A percentile compares a stretch with the other conserved stretches of the same genome.
phyloP scores from a whole-genome alignment of 2,329 filamentous ascomycete species.

The Aspergillaceae sp. region DNA sequence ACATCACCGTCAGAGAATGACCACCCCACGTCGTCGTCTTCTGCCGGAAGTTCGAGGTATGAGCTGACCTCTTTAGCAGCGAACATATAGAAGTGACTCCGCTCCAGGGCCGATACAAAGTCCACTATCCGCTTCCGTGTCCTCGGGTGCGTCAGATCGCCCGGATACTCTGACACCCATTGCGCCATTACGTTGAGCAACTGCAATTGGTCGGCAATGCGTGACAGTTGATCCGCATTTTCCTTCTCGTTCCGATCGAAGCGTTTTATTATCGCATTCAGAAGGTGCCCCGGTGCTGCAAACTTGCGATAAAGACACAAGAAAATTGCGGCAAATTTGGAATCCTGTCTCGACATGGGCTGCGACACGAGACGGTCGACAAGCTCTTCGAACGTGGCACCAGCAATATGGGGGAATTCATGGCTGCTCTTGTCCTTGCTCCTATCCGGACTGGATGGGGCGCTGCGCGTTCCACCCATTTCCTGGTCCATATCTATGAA shows the following conservation, averaged over 20 bases:
- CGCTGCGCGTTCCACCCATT: slow-evolving; percentile 22
- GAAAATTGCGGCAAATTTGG: slow-evolving; percentile 81
- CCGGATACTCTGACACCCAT: slow-evolving; percentile 85
- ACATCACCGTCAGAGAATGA: slow-evolving; percentile 66
- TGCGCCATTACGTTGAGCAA: slow-evolving; percentile 76
- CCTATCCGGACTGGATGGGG: slow-evolving; percentile 20
- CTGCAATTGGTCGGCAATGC: slow-evolving; percentile 71
- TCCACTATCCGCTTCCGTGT: slow-evolving; percentile 64
- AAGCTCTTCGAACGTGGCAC: slow-evolving; percentile 53
- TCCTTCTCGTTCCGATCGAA: slow-evolving; percentile 67
- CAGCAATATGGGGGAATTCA: slow-evolving; percentile 26
- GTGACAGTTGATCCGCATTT: slow-evolving; percentile 63
- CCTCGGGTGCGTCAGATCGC: slow-evolving; percentile 75
- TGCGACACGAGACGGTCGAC: slow-evolving; percentile 80
- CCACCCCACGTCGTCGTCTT: slow-evolving; percentile 92
- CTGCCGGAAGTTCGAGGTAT: slow-evolving; percentile 65
- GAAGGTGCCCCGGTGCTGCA: slow-evolving; percentile 67
- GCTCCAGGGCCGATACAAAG: slow-evolving; percentile 67
- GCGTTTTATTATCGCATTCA: slow-evolving; percentile 57
- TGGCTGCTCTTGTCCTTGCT: slow-evolving; percentile 27
- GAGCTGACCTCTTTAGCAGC: slow-evolving; percentile 76
- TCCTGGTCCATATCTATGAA: slow-evolving; percentile 38
- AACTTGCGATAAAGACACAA: slow-evolving; percentile 92
- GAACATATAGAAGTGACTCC: slow-evolving; percentile 71
- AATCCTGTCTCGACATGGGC: slow-evolving; percentile 76